phyloP scores from a whole-genome alignment of 805 yeast species.

The Lipomyces starkeyi region DNA sequence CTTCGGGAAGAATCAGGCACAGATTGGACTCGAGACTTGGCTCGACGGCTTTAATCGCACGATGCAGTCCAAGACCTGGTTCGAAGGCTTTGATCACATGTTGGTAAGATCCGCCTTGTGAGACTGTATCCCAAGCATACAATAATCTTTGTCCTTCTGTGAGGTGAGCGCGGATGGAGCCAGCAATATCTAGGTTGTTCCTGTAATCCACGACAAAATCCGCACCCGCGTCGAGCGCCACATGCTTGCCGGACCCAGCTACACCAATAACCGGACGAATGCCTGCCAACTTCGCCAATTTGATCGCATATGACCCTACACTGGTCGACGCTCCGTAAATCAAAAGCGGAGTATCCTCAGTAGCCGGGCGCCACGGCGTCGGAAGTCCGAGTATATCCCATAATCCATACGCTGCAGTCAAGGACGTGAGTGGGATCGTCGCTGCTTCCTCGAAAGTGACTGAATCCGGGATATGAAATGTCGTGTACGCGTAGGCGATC shows the following conservation, averaged over 20 bases:
- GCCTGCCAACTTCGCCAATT: slow-evolving; percentile 33
- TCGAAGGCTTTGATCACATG: slow-evolving; percentile 21
- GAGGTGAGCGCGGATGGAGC: slow-evolving; percentile 17
- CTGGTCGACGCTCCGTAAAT: slow-evolving; percentile 34
- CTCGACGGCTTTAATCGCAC: slow-evolving; percentile 18
- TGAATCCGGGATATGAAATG: slow-evolving; percentile 29
- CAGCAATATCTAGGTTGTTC: slow-evolving; percentile 17
- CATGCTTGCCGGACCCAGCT: slow-evolving; percentile 24
- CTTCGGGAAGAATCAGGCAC: slow-evolving; percentile 20
- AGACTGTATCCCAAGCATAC: slow-evolving; percentile 27
- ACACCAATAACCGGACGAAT: slow-evolving; percentile 35
- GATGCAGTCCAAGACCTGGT: slow-evolving; percentile 8
- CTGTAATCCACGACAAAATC: slow-evolving; percentile 33
- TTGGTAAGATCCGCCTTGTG: slow-evolving; percentile 23
- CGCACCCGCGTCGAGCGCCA: slow-evolving; percentile 24
- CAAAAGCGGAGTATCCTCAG: slow-evolving; percentile 25
- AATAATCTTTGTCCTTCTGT: slow-evolving; percentile 26
- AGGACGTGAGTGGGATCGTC: slow-evolving; percentile 29
- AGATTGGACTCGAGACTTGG: slow-evolving; percentile 15
- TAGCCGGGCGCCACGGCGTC: slow-evolving; percentile 35
- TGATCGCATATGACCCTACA: slow-evolving; percentile 28
- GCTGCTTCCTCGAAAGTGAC: slow-evolving; percentile 33
- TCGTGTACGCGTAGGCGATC: slow-evolving; percentile 22
- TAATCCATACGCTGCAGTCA: slow-evolving; percentile 30
- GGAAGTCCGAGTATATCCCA: slow-evolving; percentile 31